A percentile compares a stretch with the other conserved stretches of the same genome.
Evolutionary conservation across 768 basidiomycete genomes (phyloP).

Genomic region (Pleurotus sapidus): DNA sequence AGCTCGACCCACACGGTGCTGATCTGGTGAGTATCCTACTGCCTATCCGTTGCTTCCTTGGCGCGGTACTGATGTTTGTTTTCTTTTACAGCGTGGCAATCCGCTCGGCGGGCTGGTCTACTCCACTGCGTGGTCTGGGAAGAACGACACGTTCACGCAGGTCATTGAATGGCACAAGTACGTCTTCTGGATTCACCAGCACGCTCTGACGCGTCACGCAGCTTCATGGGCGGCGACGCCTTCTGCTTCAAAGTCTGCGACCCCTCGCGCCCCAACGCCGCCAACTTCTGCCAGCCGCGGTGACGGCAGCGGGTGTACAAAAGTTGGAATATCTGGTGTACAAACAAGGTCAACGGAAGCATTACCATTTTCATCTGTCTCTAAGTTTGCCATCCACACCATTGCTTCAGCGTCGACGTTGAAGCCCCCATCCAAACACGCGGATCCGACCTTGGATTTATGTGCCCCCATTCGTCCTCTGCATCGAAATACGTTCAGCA

Average conservation of each 20-base stretch:
- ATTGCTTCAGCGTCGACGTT: too few relatives aligned
- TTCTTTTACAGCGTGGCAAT: constrained; percentile 25
- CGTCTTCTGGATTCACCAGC: constrained; percentile 13
- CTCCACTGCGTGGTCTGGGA: constrained; percentile 42
- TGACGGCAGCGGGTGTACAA: too few relatives aligned
- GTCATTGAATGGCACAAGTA: constrained; percentile 58
- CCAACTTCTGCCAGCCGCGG: constrained; percentile 42
- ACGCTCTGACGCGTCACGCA: constrained; percentile 13
- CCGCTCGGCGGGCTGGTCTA: constrained; percentile 65
- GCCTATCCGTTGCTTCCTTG: constrained; percentile 1
- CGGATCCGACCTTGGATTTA: too few relatives aligned
- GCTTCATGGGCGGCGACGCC: constrained; percentile 51
- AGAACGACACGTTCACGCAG: constrained; percentile 29
- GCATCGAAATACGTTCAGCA: too few relatives aligned
- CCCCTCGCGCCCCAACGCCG: constrained; percentile 38
- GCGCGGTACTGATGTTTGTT: constrained; percentile 20
- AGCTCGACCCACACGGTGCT: constrained; percentile 72
- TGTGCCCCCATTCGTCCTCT: too few relatives aligned
- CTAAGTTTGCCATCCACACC: too few relatives aligned
- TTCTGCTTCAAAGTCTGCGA: constrained; percentile 67
- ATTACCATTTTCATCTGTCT: too few relatives aligned
- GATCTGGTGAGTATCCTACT: constrained; percentile 26
- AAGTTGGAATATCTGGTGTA: too few relatives aligned
- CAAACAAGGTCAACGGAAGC: too few relatives aligned
- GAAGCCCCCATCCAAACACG: too few relatives aligned